Base-by-base conservation (phyloP, 768 basidiomycete genomes). In the Megacollybia marginata region DNA sequence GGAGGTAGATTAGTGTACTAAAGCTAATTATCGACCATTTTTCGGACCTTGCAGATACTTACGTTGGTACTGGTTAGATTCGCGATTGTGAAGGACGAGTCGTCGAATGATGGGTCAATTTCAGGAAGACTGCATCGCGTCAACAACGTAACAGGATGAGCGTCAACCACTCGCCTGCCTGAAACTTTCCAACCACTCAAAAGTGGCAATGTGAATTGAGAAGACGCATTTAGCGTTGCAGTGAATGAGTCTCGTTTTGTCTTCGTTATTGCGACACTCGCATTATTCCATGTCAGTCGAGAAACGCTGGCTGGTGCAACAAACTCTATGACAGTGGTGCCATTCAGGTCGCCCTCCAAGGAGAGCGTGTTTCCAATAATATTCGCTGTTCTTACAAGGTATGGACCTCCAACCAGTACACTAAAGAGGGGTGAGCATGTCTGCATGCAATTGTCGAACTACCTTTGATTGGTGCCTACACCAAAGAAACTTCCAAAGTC, bases 1-100 rank as follows among this genome's bases (percentile, higher is more conserved):
- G 69, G 68, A 2, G 73, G 74, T 9, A 76, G 63, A 55, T 76
- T 75, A 2, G 75, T 76, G 54, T 76, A 78, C 75, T 77, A 38
- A 13, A 42, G 32, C 31, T 36, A 23, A 10, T 18, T 20, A 40
- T 49, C 48, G 9, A 23, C 23, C 23, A 28, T 28, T 2, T 28
- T 6, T 28, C 23, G 2, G 23, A 28, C 23, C 23, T 28, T 28
- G 23, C 2, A 28, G 23, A 28, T 6, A 47, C 69, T 18, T 46
- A 75, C 73, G 53, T 76, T 76, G 4, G 79, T 79, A 6, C 62
- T 62, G 0, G 70, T 75, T 45, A 69, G 56, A 54, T 67, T 59
- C 16, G 75, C 76, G 2, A 65, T 63, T 9, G 65, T 62, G 58
- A 78, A 79, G 33, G 53, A 57, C 1, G 73, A 72, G 52, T 81